These are phyloP conservation scores for Phytophthora sansomeana DNA, from an alignment of 352 stramenopile species.

Conservation along the genomic window DNA sequence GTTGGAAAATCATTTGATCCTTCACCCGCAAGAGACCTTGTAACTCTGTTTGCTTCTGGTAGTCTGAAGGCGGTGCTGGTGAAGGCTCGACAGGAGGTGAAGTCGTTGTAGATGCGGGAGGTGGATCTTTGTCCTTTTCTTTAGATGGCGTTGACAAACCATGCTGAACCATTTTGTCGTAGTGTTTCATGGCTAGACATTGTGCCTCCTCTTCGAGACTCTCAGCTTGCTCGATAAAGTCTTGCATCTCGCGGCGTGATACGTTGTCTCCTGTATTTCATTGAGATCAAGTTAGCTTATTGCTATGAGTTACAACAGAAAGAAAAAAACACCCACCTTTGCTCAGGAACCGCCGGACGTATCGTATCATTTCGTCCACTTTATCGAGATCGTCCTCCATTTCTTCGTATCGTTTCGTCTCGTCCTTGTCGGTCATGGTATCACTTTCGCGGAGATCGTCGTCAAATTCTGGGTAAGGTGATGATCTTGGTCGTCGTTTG, in stretches of 20 bases:
- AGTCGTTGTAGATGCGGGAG: conserved; percentile 58
- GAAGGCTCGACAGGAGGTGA: conserved; percentile 47
- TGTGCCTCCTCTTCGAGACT: conserved; percentile 51
- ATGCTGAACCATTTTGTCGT: conserved; percentile 7
- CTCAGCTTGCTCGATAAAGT: conserved; percentile 45
- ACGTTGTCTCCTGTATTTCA: conserved; percentile 38
- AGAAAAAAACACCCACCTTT: conserved; percentile 42
- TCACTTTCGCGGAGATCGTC: conserved; percentile 2
- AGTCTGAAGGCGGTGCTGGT: conserved; percentile 1
- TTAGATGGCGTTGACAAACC: not conserved
- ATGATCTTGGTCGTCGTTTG: conserved; percentile 12
- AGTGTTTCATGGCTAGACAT: conserved; percentile 67
- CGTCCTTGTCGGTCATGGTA: not conserved
- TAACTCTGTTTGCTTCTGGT: conserved; percentile 33
- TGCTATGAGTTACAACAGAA: not conserved
- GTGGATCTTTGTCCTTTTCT: conserved; percentile 28
- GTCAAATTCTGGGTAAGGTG: conserved; percentile 20
- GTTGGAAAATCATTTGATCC: conserved; percentile 86
- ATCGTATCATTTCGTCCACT: conserved; percentile 59
- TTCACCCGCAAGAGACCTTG: conserved; percentile 68
- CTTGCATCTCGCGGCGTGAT: conserved; percentile 52
- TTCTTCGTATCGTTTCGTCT: conserved; percentile 46
- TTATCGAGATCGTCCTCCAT: conserved; percentile 66
- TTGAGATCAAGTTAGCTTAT: not conserved
- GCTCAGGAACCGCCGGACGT: conserved; percentile 47